Evolutionary conservation across 768 basidiomycete species (phyloP).

Genomic region (Mycena capillaripes): DNA sequence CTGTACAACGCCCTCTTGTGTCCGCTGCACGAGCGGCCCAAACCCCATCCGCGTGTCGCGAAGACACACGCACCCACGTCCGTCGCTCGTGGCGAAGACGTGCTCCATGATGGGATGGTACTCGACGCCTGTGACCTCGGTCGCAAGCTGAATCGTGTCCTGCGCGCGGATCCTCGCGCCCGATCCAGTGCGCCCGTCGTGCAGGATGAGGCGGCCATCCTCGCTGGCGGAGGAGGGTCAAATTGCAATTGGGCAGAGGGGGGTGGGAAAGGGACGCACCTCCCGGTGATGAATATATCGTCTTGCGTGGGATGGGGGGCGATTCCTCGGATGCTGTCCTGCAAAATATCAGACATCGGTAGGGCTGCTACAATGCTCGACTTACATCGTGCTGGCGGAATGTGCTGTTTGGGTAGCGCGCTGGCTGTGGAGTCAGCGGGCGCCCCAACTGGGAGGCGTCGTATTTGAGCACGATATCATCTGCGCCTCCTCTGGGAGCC

Average conservation of each 20-base stretch:
- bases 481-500: conserved; percentile 68
- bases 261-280: conserved; percentile 56
- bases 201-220: conserved; percentile 75
- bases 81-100: conserved; percentile 77
- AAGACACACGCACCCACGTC: conserved; percentile 70
- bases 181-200: conserved; percentile 65
- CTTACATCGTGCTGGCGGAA: conserved; percentile 49
- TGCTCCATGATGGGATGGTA: conserved; percentile 79
- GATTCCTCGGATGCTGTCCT: conserved; percentile 78
- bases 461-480: conserved; percentile 65
- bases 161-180: conserved; percentile 54
- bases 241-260: conserved; percentile 27
- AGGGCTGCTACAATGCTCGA: conserved; percentile 36
- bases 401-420: conserved; percentile 36
- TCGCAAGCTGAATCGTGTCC: conserved; percentile 63
- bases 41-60: conserved; percentile 84
- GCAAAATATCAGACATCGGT: not conserved
- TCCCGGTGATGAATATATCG: conserved; percentile 77
- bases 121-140: conserved; percentile 75
- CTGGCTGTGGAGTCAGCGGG: conserved; percentile 24
- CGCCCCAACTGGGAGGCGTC: conserved; percentile 59
- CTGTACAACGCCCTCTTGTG: conserved; percentile 68
- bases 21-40: conserved; percentile 60
- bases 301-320: conserved; percentile 78
- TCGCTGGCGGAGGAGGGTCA: conserved; percentile 62